A percentile compares a stretch with the other conserved stretches of the same genome.
Evolutionary conservation across 2,329 filamentous ascomycete species (phyloP).

Genomic region (Amauroascus niger): DNA sequence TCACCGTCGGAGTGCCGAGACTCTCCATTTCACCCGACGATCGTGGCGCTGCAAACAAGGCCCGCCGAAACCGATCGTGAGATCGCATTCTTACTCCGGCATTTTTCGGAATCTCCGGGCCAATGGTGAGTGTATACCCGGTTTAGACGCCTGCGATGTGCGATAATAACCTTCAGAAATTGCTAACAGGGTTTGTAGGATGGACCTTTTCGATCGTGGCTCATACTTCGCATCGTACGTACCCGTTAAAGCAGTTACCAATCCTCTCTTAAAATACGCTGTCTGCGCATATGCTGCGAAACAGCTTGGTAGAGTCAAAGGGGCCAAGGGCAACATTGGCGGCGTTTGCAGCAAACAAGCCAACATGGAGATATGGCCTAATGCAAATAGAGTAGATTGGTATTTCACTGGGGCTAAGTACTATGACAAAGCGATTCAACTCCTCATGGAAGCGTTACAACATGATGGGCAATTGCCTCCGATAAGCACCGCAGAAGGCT

Average conservation of each 20-base stretch:
- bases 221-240: constrained; percentile 53
- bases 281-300: constrained; percentile 55
- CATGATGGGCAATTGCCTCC: constrained; percentile 29
- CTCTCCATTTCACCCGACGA: constrained; percentile 25
- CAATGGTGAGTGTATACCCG: constrained; percentile 40
- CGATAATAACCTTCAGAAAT: too few species aligned
- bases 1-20: constrained; percentile 23
- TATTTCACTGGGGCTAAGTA: constrained; percentile 53
- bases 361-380: constrained; percentile 46
- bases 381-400: constrained; percentile 46
- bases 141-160: background rate
- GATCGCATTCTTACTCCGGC: constrained; percentile 49
- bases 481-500: constrained; percentile 28
- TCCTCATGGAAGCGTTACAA: constrained; percentile 41
- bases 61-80: constrained; percentile 43
- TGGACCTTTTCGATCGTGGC: constrained; percentile 42
- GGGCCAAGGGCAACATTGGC: constrained; percentile 42
- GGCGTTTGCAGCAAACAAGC: constrained; percentile 40
- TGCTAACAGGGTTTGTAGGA: constrained; percentile 23
- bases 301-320: constrained; percentile 48
- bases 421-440: constrained; percentile 53
- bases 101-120: constrained; percentile 51
- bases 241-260: constrained; percentile 46
- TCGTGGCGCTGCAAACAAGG: constrained; percentile 21
- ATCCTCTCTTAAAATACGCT: constrained; percentile 42